Percentiles rank a stretch among this genome's conserved stretches.
phyloP scores from a whole-genome alignment of 345 rosid species.

The Rhizophora mangle region DNA sequence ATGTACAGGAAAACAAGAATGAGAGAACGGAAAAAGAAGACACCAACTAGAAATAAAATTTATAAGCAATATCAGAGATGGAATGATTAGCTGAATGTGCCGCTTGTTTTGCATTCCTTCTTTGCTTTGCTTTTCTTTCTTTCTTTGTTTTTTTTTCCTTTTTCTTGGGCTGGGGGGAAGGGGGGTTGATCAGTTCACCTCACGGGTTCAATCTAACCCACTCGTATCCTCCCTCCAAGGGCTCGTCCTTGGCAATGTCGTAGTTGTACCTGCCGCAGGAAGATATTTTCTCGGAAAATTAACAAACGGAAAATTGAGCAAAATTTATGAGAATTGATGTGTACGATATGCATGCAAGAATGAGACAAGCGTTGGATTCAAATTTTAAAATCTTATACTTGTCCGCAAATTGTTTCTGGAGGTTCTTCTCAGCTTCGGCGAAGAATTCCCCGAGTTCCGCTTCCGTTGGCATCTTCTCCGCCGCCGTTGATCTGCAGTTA shows the following conservation, averaged over 20 bases:
- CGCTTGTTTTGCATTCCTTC: no score
- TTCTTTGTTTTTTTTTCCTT: no score
- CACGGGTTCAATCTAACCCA: conserved; percentile 51
- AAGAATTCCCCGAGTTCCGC: conserved; percentile 71
- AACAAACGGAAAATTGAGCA: conserved; percentile 1
- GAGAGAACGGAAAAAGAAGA: no score
- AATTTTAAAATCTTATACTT: conserved; percentile 37
- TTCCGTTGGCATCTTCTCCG: conserved; percentile 43
- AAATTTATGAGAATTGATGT: not conserved
- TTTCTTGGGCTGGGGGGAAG: no score
- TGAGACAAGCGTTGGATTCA: not conserved
- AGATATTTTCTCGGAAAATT: conserved; percentile 11
- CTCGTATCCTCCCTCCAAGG: conserved; percentile 45
- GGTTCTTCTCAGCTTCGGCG: conserved; percentile 44
- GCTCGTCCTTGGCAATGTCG: conserved; percentile 33
- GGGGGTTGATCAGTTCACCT: conserved; percentile 9
- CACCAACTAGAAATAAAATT: no score
- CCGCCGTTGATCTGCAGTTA: conserved; percentile 29
- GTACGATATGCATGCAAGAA: conserved; percentile 1
- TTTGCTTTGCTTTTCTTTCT: no score
- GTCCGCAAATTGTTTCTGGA: conserved; percentile 38
- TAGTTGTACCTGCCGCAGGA: conserved; percentile 33
- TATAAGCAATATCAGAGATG: no score
- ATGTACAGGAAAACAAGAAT: no score
- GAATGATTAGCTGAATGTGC: no score